Base-by-base conservation (phyloP, 2,329 filamentous ascomycete genomes). In the Triangularia verruculosa region DNA sequence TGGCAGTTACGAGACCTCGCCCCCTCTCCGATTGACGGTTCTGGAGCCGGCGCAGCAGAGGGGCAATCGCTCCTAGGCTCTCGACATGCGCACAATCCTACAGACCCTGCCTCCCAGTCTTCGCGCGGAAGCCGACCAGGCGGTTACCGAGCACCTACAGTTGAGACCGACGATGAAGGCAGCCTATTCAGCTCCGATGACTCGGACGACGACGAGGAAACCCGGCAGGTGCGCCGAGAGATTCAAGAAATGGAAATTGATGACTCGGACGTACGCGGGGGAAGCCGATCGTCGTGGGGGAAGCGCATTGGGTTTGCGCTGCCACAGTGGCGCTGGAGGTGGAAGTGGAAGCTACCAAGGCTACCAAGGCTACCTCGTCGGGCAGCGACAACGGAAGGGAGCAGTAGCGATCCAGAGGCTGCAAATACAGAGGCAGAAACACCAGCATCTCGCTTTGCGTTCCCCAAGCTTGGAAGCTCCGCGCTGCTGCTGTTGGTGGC, bases 241-340 rank as follows among this genome's bases (percentile, higher is more conserved):
- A 89, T 98, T 79, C 87, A 96, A 73, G 90, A 97, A 83, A 88
- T 96, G 83, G 92, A 96, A 70, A 86, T 96, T 51, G 85, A 92
- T 71, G 92, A 96, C 69, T 86, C 87, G 27, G 72, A 78, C 22
- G 75, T 78, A 57, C 66, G 64, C 73, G 76, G 63, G 70, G 77
- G 66, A 63, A 70, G 64, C 11, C 75, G 77, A 28, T 74, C 80
- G 24, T 80, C 78, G 60, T 86, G 83, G 80, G 79, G 81, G 58
- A 87, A 87, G 74, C 76, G 82, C 53, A 84, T 86, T 71, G 79
- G 79, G 6, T 70, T 85, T 27, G 81, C 82, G 6, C 73, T 86
- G 32, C 82, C 83, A 2, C 78, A 76, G 51, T 86, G 83, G 83
- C 82, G 79, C 64, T 85, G 80, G 78, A 79, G 77, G 52, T 84